phyloP scores from a whole-genome alignment of 2,329 filamentous ascomycete genomes.

The Pestalotiopsis sp. region DNA sequence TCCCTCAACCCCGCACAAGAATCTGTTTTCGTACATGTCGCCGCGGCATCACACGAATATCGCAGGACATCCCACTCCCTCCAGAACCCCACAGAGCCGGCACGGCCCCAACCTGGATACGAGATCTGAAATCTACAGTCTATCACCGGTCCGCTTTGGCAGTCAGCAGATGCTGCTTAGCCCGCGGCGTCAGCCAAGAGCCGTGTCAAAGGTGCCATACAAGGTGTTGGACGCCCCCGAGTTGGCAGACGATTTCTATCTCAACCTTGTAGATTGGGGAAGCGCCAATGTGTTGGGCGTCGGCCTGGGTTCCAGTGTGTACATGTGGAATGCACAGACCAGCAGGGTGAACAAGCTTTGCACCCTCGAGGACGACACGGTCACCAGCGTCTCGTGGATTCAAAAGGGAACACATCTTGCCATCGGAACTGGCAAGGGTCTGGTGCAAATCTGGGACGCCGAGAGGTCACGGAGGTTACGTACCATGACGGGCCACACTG shows the following conservation, averaged over 20 bases:
- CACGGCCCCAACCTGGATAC: conserved; percentile 89
- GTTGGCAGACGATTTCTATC: conserved; percentile 94
- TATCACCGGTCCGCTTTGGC: conserved; percentile 90
- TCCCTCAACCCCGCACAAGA: conserved; percentile 95
- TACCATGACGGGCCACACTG: conserved; percentile 96
- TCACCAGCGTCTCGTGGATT: conserved; percentile 98
- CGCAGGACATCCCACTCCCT: conserved; percentile 83
- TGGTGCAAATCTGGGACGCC: conserved; percentile 98
- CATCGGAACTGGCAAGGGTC: conserved; percentile 90
- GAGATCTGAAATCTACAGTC: conserved; percentile 88
- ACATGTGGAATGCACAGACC: conserved; percentile 96
- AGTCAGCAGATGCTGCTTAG: conserved; percentile 94
- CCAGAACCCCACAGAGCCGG: conserved; percentile 84
- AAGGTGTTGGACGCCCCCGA: conserved; percentile 97
- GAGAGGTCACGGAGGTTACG: conserved; percentile 81
- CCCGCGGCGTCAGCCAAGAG: conserved; percentile 83
- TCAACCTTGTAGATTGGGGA: conserved; percentile 98
- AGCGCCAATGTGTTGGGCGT: conserved; percentile 93
- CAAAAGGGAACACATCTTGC: conserved; percentile 95
- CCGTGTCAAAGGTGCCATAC: conserved; percentile 94
- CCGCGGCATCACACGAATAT: conserved; percentile 70
- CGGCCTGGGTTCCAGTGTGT: conserved; percentile 88
- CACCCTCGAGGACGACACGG: conserved; percentile 87
- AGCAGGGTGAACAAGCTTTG: conserved; percentile 93
- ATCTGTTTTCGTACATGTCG: conserved; percentile 90